A percentile compares a stretch with the other conserved stretches of the same genome.
phyloP scores from a whole-genome alignment of 179 eudicot species.

The Heliamphora pulchella region DNA sequence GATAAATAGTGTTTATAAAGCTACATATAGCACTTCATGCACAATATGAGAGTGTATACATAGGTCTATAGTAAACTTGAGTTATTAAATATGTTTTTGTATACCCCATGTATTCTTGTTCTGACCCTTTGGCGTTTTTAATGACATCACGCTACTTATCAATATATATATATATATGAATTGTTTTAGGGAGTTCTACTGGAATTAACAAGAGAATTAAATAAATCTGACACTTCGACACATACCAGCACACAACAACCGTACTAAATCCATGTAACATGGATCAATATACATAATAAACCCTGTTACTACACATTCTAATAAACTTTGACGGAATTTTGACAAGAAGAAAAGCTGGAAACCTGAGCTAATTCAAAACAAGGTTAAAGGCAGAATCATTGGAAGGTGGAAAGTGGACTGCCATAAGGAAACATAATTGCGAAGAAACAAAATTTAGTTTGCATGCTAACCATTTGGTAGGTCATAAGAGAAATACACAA shows the following conservation, averaged over 20 bases:
- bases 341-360: not conserved
- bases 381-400: not conserved
- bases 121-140: too few species aligned
- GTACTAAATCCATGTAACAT: not conserved
- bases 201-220: too few species aligned
- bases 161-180: too few species aligned
- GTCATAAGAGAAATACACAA: constrained; percentile 71
- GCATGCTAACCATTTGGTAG: constrained; percentile 49
- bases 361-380: not conserved
- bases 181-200: too few species aligned
- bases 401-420: constrained; percentile 1
- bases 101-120: too few species aligned
- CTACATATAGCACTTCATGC: too few species aligned
- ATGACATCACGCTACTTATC: too few species aligned
- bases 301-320: not conserved
- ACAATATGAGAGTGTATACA: too few species aligned
- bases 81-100: too few species aligned
- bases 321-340: not conserved
- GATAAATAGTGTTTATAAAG: too few species aligned
- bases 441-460: not conserved
- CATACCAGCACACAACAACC: not conserved
- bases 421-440: not conserved
- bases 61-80: too few species aligned
- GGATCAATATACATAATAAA: not conserved
- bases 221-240: too few species aligned